Conservation (phyloP, 257 asterid genomes). For the Linderniella brevidens region DNA sequence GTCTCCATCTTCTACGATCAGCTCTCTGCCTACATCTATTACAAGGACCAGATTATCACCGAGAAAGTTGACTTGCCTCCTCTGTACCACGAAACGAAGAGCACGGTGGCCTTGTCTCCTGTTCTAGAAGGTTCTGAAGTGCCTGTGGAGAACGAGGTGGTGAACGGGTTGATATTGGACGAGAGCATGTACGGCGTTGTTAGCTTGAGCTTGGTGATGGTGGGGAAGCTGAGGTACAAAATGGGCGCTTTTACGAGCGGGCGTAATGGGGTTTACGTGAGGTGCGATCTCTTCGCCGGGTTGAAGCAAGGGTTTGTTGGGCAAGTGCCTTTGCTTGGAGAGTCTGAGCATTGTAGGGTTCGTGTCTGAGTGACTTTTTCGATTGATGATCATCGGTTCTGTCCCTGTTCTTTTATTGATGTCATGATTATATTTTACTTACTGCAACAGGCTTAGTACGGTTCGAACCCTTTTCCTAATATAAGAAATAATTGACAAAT, state of each 20-base stretch:
- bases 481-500: no score
- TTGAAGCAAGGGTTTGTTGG: no score
- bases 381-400: no score
- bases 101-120: constrained; percentile 54
- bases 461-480: no score
- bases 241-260: constrained; percentile 17
- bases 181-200: constrained; percentile 37
- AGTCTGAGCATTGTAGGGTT: no score
- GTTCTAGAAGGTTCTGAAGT: constrained; percentile 33
- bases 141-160: constrained; percentile 34
- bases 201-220: constrained; percentile 29
- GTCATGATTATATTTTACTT: no score
- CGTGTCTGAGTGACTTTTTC: no score
- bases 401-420: no score
- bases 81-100: constrained; percentile 28
- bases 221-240: constrained; percentile 33
- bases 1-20: constrained; percentile 31
- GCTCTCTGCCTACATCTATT: constrained; percentile 32
- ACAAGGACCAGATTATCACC: constrained; percentile 39
- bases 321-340: no score
- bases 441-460: no score
- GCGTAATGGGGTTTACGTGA: constrained; percentile 19
- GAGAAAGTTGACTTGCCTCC: constrained; percentile 34
- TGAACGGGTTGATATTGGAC: constrained; percentile 26
- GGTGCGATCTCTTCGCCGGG: no score